Percentiles rank a stretch among this genome's conserved stretches.
These are phyloP conservation scores for Wickerhamiella pararugosa DNA, from an alignment of 1,139 yeast species.

Conservation along the genomic window DNA sequence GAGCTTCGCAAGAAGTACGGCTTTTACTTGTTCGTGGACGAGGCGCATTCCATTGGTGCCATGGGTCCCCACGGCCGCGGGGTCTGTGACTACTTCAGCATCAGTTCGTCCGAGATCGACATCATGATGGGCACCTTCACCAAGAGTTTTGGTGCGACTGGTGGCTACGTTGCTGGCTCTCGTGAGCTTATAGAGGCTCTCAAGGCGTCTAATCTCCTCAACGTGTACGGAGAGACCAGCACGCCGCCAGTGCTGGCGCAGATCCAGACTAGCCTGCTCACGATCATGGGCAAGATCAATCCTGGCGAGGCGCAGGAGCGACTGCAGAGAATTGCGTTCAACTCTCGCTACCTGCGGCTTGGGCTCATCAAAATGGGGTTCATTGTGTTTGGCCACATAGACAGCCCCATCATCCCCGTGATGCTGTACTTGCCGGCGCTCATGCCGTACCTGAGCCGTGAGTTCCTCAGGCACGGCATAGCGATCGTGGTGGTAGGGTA, in stretches of 20 bases:
- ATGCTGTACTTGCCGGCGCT: conserved; percentile 79
- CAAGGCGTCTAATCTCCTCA: conserved; percentile 58
- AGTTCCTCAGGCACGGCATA: conserved; percentile 60
- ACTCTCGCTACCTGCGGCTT: conserved; percentile 78
- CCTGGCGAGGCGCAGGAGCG: conserved; percentile 94
- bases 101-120: conserved; percentile 64
- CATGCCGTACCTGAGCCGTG: conserved; percentile 84
- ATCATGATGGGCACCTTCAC: conserved; percentile 95
- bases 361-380: conserved; percentile 88
- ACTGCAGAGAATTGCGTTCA: conserved; percentile 84
- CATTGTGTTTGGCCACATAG: conserved; percentile 88
- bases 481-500: conserved; percentile 96
- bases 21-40: conserved; percentile 83
- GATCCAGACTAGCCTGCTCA: conserved; percentile 62
- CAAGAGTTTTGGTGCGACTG: conserved; percentile 96
- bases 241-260: conserved; percentile 88
- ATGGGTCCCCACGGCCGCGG: conserved; percentile 91
- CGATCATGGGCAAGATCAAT: conserved; percentile 64
- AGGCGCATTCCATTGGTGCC: conserved; percentile 97
- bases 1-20: conserved; percentile 73
- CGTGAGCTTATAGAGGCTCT: conserved; percentile 55
- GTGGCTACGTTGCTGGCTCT: conserved; percentile 83
- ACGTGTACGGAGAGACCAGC: conserved; percentile 67
- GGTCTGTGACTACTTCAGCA: conserved; percentile 80
- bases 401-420: conserved; percentile 89